These are phyloP conservation scores for Globisporangium sylvaticum DNA, from an alignment of 352 stramenopile species.

Conservation along the genomic window DNA sequence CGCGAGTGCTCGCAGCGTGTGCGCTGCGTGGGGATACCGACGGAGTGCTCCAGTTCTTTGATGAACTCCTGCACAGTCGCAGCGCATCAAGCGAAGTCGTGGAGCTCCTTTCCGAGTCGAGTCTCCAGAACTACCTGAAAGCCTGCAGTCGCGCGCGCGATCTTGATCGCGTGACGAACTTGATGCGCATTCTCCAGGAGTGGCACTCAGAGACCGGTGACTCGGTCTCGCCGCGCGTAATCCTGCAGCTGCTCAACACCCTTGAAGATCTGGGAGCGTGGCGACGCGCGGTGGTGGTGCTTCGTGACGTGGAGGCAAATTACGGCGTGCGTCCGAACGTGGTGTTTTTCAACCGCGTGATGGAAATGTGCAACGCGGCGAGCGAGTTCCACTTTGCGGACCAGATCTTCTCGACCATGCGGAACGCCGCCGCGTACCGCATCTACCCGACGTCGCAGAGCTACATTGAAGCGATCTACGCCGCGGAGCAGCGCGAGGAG, in stretches of 20 bases:
- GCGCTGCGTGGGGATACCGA: slow-evolving; percentile 34
- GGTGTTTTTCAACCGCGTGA: slow-evolving; percentile 45
- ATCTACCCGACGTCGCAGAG: slow-evolving; percentile 48
- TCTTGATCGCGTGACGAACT: slow-evolving; percentile 30
- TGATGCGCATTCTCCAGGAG: slow-evolving; percentile 30
- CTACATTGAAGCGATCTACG: slow-evolving; percentile 75
- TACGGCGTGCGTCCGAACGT: slow-evolving; percentile 46
- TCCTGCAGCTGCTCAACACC: slow-evolving; percentile 44
- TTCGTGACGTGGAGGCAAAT: slow-evolving; percentile 36
- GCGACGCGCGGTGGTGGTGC: slow-evolving; percentile 38
- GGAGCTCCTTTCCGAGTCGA: slow-evolving; percentile 28
- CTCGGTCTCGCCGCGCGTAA: slow-evolving; percentile 21
- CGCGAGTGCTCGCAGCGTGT: slow-evolving; percentile 35
- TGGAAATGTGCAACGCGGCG: slow-evolving; percentile 67
- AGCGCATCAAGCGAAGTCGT: slow-evolving; percentile 4
- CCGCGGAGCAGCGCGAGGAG: slow-evolving; percentile 58
- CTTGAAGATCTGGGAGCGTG: slow-evolving; percentile 46
- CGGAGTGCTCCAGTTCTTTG: slow-evolving; percentile 37
- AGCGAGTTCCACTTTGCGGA: slow-evolving; percentile 42
- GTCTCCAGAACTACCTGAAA: slow-evolving; percentile 36
- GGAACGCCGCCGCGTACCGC: slow-evolving; percentile 39
- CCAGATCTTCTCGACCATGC: slow-evolving; percentile 71
- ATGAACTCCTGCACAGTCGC: slow-evolving; percentile 9
- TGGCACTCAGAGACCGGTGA: slow-evolving; percentile 24
- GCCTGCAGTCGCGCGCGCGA: slow-evolving; percentile 29